These are phyloP conservation scores for Phytophthora quininea DNA, from an alignment of 352 stramenopile genomes.

Conservation along the genomic window DNA sequence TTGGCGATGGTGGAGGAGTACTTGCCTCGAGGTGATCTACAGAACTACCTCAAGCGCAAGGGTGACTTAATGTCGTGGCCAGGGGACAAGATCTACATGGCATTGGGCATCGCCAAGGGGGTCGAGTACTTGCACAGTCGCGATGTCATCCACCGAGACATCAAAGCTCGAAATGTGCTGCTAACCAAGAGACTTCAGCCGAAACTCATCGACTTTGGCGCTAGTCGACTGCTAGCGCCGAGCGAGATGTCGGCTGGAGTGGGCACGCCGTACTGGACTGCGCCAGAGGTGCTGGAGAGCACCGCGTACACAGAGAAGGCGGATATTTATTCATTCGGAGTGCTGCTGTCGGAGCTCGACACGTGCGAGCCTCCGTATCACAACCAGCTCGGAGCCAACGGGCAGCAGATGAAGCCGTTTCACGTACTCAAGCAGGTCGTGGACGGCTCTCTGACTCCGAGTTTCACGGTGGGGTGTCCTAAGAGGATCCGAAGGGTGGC, in stretches of 20 bases:
- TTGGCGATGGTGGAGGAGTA: conserved; percentile 64
- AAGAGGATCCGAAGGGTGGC: conserved; percentile 39
- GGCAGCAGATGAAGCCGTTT: conserved; percentile 48
- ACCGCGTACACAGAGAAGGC: conserved; percentile 60
- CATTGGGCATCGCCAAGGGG: conserved; percentile 38
- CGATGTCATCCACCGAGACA: conserved; percentile 73
- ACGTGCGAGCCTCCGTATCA: conserved; percentile 44
- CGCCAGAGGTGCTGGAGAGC: conserved; percentile 66
- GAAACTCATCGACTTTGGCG: conserved; percentile 56
- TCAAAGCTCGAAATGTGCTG: conserved; percentile 82
- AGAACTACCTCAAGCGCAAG: conserved; percentile 42
- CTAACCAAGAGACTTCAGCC: conserved; percentile 43
- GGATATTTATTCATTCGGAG: conserved; percentile 81
- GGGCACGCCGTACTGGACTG: conserved; percentile 67
- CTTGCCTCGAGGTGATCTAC: conserved; percentile 50
- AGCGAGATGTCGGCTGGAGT: conserved; percentile 45
- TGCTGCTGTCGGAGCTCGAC: conserved; percentile 57
- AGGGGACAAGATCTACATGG: conserved; percentile 46
- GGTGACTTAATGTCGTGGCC: conserved; percentile 36
- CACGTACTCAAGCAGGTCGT: conserved; percentile 54
- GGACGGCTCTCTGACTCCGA: conserved; percentile 48
- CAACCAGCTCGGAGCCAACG: conserved; percentile 16
- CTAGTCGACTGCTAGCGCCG: conserved; percentile 25
- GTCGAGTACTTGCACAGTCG: conserved; percentile 47
- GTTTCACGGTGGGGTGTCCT: conserved; percentile 45